phyloP scores from a whole-genome alignment of 257 asterid species.

The Verbascum thapsus region DNA sequence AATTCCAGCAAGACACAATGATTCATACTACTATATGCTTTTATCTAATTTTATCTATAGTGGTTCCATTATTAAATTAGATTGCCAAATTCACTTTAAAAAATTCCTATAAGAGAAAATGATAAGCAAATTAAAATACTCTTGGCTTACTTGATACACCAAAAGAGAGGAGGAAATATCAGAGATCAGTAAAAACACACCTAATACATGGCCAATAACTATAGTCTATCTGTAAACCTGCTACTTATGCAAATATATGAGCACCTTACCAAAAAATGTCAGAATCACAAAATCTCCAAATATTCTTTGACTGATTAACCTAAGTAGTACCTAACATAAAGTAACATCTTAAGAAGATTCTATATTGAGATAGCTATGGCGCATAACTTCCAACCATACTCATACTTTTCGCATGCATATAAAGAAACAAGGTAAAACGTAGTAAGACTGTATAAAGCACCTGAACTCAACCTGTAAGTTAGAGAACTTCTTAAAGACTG shows the following conservation, averaged over 20 bases:
- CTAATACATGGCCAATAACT: neutral
- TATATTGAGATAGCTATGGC: neutral
- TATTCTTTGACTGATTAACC: neutral
- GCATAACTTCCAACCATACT: neutral
- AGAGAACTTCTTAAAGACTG: conserved; percentile 5
- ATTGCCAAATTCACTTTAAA: neutral
- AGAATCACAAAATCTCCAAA: neutral
- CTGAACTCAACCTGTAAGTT: neutral
- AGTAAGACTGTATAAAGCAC: neutral
- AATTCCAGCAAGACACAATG: neutral
- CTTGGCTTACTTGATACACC: neutral
- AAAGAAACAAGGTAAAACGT: neutral
- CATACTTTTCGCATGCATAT: neutral
- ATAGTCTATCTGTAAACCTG: neutral
- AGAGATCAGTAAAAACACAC: neutral
- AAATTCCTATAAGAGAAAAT: neutral
- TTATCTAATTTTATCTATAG: neutral
- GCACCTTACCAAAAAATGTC: neutral
- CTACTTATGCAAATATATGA: neutral
- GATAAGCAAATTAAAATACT: neutral
- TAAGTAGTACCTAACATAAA: no score
- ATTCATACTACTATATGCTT: neutral
- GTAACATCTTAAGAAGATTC: neutral
- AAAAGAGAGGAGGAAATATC: neutral
- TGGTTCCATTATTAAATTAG: neutral